Evolutionary conservation across 2,329 filamentous ascomycete genomes (phyloP), one percentile per base, ranked within the genome.

Genomic region (Aspergillus fumigatiaffinis): DNA sequence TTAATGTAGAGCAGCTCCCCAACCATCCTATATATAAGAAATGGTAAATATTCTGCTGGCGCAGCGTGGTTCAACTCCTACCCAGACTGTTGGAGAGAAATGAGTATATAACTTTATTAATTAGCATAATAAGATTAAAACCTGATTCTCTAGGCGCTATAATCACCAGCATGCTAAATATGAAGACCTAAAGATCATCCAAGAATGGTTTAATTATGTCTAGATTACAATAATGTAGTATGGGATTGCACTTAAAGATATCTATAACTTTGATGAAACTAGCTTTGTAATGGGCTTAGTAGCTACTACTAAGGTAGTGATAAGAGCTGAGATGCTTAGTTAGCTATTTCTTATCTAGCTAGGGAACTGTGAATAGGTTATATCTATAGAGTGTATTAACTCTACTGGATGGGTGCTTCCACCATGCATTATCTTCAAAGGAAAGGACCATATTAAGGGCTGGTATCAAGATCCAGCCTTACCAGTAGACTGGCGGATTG

Each of bases 321-420:
- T 17, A 28, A 14, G 38, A 51, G 50, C 23, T 20, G 38, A 41
- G 14, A 23, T 57, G 26, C 4, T 23, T 55, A 14, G 50, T 49
- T 23, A 59, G 49, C 28, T 23, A 28, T 54, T 49, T 14, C 14
- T 62, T 54, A 44, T 60, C 28, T 21, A 63, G 50, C 48, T 57
- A 55, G 50, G 60, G 10, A 66, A 61, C 56, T 42, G 51, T 41
- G 54, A 60, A 55, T 63, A 20, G 55, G 56, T 61, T 7, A 64
- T 52, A 28, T 51, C 20, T 23, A 64, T 65, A 48, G 26, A 65
- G 29, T 57, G 20, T 53, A 56, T 61, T 7, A 60, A 42, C 26
- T 17, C 51, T 21, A 10, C 38, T 9, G 52, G 59, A 1, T 63
- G 38, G 53, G 51, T 26, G 1, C 46, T 63, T 7, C 61, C 42